These are phyloP conservation scores for Aspergillus texensis DNA, from an alignment of 2,329 filamentous ascomycete genomes.

Conservation along the genomic window DNA sequence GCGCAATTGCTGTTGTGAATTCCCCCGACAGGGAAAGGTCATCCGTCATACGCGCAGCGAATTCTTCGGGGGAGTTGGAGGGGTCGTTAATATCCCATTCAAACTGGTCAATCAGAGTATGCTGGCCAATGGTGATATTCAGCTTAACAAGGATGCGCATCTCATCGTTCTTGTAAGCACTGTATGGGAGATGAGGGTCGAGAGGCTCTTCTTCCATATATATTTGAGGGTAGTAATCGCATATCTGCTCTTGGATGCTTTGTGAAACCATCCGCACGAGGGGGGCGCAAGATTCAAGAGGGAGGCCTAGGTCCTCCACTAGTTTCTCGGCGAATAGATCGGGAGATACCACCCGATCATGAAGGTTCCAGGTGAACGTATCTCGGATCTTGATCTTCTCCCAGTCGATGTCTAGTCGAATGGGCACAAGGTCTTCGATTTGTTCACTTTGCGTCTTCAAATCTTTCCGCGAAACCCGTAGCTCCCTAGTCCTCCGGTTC, in stretches of 20 bases:
- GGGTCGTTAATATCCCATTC: constrained; percentile 99
- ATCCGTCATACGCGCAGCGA: constrained; percentile 83
- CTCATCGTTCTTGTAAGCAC: constrained; percentile 96
- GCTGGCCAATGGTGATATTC: constrained; percentile 94
- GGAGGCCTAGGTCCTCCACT: constrained; percentile 81
- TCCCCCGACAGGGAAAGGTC: constrained; percentile 92
- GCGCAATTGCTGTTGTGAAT: constrained; percentile 95
- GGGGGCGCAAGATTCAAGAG: constrained; percentile 62
- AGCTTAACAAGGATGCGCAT: constrained; percentile 96
- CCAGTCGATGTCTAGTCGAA: constrained; percentile 90
- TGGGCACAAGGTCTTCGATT: constrained; percentile 85
- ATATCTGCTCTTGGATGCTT: constrained; percentile 82
- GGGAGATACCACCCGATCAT: constrained; percentile 79
- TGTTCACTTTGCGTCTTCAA: constrained; percentile 84
- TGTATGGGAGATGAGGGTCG: constrained; percentile 86
- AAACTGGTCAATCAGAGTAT: constrained; percentile 94
- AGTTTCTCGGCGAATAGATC: constrained; percentile 87
- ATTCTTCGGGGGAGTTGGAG: constrained; percentile 90
- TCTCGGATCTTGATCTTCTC: constrained; percentile 95
- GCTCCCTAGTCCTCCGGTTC: constrained; percentile 70
- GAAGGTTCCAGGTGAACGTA: constrained; percentile 97
- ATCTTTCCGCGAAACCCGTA: constrained; percentile 78
- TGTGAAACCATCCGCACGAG: constrained; percentile 66
- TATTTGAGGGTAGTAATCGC: constrained; percentile 90
- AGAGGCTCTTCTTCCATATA: constrained; percentile 87